phyloP scores from a whole-genome alignment of 1,284 basidiomycete species.

The Papiliotrema flavescens region DNA sequence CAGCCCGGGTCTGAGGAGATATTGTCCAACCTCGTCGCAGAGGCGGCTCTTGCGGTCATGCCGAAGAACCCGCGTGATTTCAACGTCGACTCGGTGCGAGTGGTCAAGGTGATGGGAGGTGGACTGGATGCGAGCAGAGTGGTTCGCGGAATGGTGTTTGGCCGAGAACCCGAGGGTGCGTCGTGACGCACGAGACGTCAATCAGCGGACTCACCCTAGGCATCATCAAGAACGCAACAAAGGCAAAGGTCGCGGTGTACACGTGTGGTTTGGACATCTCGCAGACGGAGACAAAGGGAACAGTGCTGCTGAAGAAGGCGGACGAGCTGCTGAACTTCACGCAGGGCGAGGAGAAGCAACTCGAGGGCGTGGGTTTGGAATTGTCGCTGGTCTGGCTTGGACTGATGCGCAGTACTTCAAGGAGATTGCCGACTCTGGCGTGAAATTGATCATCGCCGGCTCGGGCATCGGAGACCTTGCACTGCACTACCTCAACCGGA shows the following conservation, averaged over 20 bases:
- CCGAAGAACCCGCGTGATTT: conserved; percentile 82
- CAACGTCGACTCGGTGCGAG: conserved; percentile 96
- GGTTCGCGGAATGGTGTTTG: conserved; percentile 97
- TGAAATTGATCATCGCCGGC: conserved; percentile 90
- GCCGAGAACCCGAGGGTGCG: conserved; percentile 86
- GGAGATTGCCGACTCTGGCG: conserved; percentile 94
- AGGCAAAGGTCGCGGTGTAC: conserved; percentile 89
- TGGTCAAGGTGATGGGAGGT: conserved; percentile 98
- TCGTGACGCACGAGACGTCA: too few relatives aligned
- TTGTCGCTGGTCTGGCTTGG: neutral
- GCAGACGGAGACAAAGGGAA: conserved; percentile 99
- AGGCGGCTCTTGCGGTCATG: conserved; percentile 88
- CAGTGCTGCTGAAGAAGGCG: conserved; percentile 91
- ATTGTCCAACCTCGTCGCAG: conserved; percentile 80
- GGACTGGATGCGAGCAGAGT: conserved; percentile 78
- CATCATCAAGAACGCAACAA: conserved; percentile 71
- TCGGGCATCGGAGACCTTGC: conserved; percentile 93
- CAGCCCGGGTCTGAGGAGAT: conserved; percentile 91
- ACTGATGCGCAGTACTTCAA: conserved; percentile 73
- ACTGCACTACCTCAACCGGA: conserved; percentile 92
- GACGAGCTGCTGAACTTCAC: conserved; percentile 97
- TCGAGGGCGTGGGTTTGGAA: conserved; percentile 68
- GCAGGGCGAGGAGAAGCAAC: conserved; percentile 88
- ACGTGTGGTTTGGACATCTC: conserved; percentile 88
- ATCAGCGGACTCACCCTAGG: conserved; percentile 55